Conservation (phyloP, 192 early-diverging fungal genomes). For the Lunasporangiospora selenospora region DNA sequence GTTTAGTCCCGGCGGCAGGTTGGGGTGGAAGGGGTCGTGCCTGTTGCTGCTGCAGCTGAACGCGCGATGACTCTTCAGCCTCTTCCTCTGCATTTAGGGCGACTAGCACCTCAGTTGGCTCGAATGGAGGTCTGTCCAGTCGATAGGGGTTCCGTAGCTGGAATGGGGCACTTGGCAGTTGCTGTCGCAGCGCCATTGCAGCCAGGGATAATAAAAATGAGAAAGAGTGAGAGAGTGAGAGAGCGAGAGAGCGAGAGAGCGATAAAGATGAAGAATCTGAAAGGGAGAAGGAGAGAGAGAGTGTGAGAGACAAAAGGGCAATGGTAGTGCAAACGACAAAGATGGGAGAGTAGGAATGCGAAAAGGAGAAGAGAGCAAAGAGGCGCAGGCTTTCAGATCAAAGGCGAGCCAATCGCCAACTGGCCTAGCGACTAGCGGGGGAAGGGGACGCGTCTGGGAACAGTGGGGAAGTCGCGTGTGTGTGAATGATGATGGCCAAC, state of each 20-base stretch:
- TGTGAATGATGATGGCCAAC: no score
- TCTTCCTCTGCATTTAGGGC: constrained; percentile 22
- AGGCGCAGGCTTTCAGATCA: no score
- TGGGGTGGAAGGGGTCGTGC: neutral
- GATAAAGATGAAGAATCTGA: neutral
- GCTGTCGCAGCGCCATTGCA: constrained; percentile 19
- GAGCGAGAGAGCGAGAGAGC: neutral
- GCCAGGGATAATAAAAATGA: neutral
- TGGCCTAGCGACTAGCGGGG: no score
- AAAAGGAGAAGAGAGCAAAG: no score
- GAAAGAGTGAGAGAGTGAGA: neutral
- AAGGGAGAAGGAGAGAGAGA: neutral
- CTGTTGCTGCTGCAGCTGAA: constrained; percentile 3
- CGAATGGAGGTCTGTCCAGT: constrained; percentile 27
- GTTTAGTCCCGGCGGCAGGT: no score
- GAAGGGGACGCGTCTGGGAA: no score
- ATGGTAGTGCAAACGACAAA: neutral
- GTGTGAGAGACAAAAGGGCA: neutral
- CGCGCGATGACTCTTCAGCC: neutral
- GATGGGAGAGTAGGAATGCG: neutral
- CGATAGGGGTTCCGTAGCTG: constrained; percentile 46
- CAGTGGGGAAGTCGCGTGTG: no score
- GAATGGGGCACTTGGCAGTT: constrained; percentile 13
- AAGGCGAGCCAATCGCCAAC: no score
- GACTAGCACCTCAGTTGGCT: constrained; percentile 14